Conservation (phyloP, 2,329 filamentous ascomycete genomes). For the Calonectria pauciramosa region DNA sequence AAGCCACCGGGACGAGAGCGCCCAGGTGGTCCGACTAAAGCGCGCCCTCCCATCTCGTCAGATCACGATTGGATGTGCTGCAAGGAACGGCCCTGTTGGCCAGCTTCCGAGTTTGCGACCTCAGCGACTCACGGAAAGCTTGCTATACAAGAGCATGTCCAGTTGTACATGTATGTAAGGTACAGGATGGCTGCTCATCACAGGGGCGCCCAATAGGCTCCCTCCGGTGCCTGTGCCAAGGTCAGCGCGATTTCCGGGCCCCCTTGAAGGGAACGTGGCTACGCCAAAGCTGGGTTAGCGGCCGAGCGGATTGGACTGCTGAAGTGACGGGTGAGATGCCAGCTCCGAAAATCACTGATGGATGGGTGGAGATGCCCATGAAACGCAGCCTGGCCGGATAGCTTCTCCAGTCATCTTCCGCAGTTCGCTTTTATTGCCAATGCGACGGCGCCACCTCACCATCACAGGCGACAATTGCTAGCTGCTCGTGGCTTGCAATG, state of each 20-base stretch:
- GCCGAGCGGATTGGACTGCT: neutral
- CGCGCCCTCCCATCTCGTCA: conserved; percentile 31
- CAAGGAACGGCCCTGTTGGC: conserved; percentile 39
- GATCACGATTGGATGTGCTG: conserved; percentile 41
- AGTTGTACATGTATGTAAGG: conserved; percentile 39
- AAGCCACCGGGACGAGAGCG: conserved; percentile 8
- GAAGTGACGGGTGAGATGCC: conserved; percentile 10
- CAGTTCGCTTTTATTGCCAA: neutral
- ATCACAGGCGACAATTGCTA: neutral
- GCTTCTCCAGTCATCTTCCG: conserved; percentile 19
- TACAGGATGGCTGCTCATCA: conserved; percentile 32
- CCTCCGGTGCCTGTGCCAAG: conserved; percentile 41
- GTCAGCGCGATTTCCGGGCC: conserved; percentile 21
- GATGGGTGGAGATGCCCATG: conserved; percentile 24
- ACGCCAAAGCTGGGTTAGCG: neutral
- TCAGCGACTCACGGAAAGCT: neutral
- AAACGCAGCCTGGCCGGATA: conserved; percentile 16
- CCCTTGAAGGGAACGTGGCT: conserved; percentile 3
- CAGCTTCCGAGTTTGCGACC: conserved; percentile 38
- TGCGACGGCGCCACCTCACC: conserved; percentile 26
- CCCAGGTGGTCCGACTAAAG: conserved; percentile 35
- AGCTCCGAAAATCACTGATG: conserved; percentile 16
- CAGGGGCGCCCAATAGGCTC: conserved; percentile 45
- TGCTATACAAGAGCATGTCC: neutral
- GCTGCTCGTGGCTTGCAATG: neutral